A percentile compares a stretch with the other conserved stretches of the same genome.
These are phyloP conservation scores for Trichoderma atrobrunneum DNA, from an alignment of 2,329 filamentous ascomycete genomes.

Conservation along the genomic window DNA sequence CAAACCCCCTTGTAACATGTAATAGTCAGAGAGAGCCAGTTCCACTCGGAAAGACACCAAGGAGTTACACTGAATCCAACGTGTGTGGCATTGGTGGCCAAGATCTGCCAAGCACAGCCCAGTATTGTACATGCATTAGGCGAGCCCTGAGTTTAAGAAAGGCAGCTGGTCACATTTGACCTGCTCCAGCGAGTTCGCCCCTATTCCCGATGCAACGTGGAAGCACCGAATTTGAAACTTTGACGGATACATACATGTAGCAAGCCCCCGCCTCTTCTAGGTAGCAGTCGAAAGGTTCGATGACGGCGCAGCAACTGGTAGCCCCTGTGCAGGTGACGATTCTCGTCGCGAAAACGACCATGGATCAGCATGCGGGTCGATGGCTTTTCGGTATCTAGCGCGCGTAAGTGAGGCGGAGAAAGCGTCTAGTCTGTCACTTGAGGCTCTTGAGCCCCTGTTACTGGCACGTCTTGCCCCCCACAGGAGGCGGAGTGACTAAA, in stretches of 20 bases:
- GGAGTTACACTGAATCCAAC: neutral
- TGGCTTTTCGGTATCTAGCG: neutral
- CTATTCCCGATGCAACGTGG: neutral
- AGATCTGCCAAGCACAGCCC: neutral
- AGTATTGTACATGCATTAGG: neutral
- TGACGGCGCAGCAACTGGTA: neutral
- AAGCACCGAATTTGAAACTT: neutral
- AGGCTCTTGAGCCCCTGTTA: neutral
- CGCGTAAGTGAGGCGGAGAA: slow-evolving; percentile 9
- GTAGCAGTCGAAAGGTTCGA: neutral
- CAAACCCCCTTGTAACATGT: neutral
- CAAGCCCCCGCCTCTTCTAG: neutral
- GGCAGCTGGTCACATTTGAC: neutral
- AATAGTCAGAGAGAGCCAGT: neutral
- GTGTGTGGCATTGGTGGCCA: neutral
- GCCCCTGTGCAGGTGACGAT: neutral
- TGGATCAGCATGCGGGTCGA: slow-evolving; percentile 4
- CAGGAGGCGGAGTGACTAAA: neutral
- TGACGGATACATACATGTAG: neutral
- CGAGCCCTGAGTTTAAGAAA: neutral
- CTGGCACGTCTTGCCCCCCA: neutral
- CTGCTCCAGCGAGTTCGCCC: neutral
- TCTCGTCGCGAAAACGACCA: neutral
- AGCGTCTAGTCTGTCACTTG: slow-evolving; percentile 3
- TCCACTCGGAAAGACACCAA: neutral